phyloP scores from a whole-genome alignment of 768 basidiomycete species.

The Podaxis rugospora region DNA sequence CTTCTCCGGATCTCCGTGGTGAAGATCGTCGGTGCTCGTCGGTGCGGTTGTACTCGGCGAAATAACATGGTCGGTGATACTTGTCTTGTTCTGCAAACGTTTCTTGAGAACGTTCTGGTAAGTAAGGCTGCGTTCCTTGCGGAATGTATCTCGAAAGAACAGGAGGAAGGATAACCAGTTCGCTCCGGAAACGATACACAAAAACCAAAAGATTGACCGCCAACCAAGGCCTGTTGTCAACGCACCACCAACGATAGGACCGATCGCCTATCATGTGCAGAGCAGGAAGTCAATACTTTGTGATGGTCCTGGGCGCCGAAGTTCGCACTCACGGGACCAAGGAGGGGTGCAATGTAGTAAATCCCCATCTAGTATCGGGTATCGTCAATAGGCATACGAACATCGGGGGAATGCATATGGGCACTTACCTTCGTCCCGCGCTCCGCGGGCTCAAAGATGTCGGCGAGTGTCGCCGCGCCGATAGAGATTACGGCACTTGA shows the following conservation, averaged over 20 bases:
- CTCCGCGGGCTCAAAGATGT: slow-evolving; percentile 71
- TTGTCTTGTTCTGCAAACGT: slow-evolving; percentile 24
- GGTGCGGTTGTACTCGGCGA: background rate
- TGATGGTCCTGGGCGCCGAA: background rate
- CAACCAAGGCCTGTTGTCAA: slow-evolving; percentile 67
- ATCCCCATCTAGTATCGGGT: slow-evolving; percentile 54
- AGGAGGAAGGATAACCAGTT: slow-evolving; percentile 54
- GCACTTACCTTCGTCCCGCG: slow-evolving; percentile 54
- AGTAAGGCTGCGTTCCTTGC: slow-evolving; percentile 73
- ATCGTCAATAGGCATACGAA: background rate
- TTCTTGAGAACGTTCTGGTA: slow-evolving; percentile 66
- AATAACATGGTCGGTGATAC: background rate
- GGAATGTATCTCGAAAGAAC: slow-evolving; percentile 80
- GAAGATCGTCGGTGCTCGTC: background rate
- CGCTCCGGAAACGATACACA: slow-evolving; percentile 55
- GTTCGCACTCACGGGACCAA: slow-evolving; percentile 50
- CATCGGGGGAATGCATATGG: background rate
- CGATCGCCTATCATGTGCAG: slow-evolving; percentile 36
- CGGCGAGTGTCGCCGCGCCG: slow-evolving; percentile 75
- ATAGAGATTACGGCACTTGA: slow-evolving; percentile 66
- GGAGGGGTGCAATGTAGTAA: slow-evolving; percentile 74
- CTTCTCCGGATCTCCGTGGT: slow-evolving; percentile 18
- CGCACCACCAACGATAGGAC: slow-evolving; percentile 67
- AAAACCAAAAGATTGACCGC: slow-evolving; percentile 83
- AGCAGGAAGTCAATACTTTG: background rate